Evolutionary conservation across 2,329 filamentous ascomycete genomes (phyloP), one percentile per base, ranked within the genome.

Genomic region (Elsinoe fawcettii): DNA sequence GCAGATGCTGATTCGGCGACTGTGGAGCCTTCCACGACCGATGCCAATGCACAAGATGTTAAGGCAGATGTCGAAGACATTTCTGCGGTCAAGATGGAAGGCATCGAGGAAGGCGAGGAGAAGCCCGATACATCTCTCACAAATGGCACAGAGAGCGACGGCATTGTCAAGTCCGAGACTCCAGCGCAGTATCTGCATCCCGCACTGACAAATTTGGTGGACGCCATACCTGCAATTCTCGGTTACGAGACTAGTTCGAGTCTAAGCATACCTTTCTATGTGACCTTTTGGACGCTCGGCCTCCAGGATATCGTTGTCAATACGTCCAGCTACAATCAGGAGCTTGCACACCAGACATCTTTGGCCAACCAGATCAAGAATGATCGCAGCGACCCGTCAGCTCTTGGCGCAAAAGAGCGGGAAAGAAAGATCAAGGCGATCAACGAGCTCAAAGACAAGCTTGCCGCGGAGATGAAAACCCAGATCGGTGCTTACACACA

Each of bases 281-380:
- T 88, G 43, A 88, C 87, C 0, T 99, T 99, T 72, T 99, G 93
- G 93, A 86, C 91, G 53, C 77, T 96, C 11, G 85, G 90, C 25
- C 80, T 95, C 2, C 84, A 87, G 46, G 92, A 99, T 68, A 77
- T 96, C 58, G 81, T 83, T 58, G 84, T 91, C 61, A 88, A 88
- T 1, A 83, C 83, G 60, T 80, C 83, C 32, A 87, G 86, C 60
- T 99, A 99, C 68, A 80, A 87, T 49, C 80, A 83, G 14, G 90
- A 95, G 67, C 84, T 85, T 34, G 81, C 83, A 18, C 80, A 83
- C 7, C 76, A 90, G 20, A 81, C 85, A 63, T 82, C 81, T 57
- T 83, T 86, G 66, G 80, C 86, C 49, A 77, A 82, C 32, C 79
- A 83, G 1, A 77, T 93, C 57, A 82, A 82, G 63, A 83, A 80